Conservation (phyloP, 306 rosid species). For the Echinosophora koreensis region DNA sequence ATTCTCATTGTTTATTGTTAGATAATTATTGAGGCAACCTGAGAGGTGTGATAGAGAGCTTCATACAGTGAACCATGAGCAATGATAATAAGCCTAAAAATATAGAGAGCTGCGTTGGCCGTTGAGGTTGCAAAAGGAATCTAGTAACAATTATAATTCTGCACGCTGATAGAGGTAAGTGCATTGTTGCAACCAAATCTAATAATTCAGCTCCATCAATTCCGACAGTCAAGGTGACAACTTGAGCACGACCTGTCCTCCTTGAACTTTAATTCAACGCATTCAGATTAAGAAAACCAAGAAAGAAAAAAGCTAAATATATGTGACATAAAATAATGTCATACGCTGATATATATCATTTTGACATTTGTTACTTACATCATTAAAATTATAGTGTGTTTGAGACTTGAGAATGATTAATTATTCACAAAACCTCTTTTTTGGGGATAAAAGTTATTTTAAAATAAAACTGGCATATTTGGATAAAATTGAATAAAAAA, state of each 20-base stretch:
- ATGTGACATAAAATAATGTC: no score
- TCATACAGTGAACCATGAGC: constrained; percentile 37
- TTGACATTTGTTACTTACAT: no score
- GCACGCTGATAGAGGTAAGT: background rate
- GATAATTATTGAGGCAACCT: constrained; percentile 39
- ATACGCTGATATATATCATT: no score
- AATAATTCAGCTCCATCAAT: background rate
- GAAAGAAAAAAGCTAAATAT: no score
- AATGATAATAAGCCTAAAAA: constrained; percentile 28
- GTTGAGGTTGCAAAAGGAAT: background rate
- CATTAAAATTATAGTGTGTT: no score
- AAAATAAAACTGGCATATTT: no score
- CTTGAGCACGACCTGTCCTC: constrained; percentile 2
- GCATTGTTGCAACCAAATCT: background rate
- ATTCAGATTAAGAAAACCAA: constrained; percentile 6
- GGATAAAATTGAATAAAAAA: no score
- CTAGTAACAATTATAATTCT: constrained; percentile 5
- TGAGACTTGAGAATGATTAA: no score
- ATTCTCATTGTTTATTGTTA: constrained; percentile 9
- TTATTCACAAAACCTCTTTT: no score
- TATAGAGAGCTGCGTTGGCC: background rate
- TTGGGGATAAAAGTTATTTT: no score
- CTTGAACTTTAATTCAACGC: constrained; percentile 5
- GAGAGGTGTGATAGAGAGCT: constrained; percentile 36
- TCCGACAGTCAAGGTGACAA: constrained; percentile 15